phyloP scores from a whole-genome alignment of 257 asterid species.

The Echites panduratus region DNA sequence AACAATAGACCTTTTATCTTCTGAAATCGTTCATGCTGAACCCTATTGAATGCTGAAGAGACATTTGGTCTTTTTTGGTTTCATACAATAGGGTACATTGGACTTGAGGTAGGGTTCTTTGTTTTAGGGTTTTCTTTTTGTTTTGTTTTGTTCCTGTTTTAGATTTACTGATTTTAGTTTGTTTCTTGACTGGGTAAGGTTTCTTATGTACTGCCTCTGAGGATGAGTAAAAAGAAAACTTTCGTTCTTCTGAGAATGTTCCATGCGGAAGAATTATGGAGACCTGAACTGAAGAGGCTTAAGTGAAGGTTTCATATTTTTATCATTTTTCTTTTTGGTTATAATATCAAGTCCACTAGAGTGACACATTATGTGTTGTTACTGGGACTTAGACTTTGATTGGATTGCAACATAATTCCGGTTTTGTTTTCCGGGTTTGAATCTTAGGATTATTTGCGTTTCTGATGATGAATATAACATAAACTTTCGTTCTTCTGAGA shows the following conservation, averaged over 20 bases:
- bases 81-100: background rate
- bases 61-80: background rate
- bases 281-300: constrained; percentile 27
- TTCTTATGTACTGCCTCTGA: constrained; percentile 11
- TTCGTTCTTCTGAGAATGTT: constrained; percentile 22
- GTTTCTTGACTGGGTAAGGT: constrained; percentile 1
- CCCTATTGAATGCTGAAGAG: constrained; percentile 16
- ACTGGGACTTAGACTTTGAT: background rate
- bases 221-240: constrained; percentile 20
- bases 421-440: background rate
- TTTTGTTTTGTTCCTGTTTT: too few species aligned
- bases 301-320: background rate
- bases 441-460: background rate
- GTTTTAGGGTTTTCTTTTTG: background rate
- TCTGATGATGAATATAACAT: constrained; percentile 19
- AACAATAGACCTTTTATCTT: constrained; percentile 19
- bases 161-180: background rate
- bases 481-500: constrained; percentile 27
- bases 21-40: constrained; percentile 15
- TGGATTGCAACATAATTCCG: background rate
- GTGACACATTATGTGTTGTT: too few species aligned
- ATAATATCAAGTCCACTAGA: background rate
- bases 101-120: background rate
- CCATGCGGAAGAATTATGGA: constrained; percentile 20
- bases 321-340: background rate